Evolutionary conservation across 2,329 filamentous ascomycete species (phyloP).

Genomic region (Neonectria ditissima): DNA sequence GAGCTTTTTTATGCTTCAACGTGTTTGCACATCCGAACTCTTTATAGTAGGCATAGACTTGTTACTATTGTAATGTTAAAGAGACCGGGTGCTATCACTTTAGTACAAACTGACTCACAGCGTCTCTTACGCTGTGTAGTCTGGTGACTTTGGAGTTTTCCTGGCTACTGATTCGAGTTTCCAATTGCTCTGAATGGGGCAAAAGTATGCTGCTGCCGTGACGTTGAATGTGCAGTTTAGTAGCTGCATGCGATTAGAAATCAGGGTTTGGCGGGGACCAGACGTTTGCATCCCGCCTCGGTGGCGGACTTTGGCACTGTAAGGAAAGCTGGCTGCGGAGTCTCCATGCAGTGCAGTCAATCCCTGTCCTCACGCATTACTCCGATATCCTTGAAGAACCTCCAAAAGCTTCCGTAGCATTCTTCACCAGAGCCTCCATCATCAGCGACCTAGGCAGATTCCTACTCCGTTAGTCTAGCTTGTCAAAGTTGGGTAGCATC

Average conservation of each 20-base stretch:
- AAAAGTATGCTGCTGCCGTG: not conserved
- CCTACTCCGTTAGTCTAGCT: not conserved
- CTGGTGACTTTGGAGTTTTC: not conserved
- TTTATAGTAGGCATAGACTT: not conserved
- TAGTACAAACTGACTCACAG: not conserved
- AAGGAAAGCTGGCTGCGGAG: conserved; percentile 23
- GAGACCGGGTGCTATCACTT: too few species aligned
- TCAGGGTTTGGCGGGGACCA: conserved; percentile 1
- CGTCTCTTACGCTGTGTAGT: not conserved
- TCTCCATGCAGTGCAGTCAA: conserved; percentile 6
- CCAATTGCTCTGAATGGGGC: not conserved
- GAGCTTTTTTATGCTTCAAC: not conserved
- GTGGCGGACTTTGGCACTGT: conserved; percentile 26
- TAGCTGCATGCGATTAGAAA: conserved; percentile 18
- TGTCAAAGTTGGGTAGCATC: not conserved
- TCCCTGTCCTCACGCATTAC: not conserved
- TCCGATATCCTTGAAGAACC: not conserved
- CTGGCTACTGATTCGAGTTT: not conserved
- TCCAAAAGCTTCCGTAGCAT: not conserved
- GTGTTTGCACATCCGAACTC: not conserved
- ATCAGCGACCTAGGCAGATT: conserved; percentile 16
- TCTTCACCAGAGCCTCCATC: not conserved
- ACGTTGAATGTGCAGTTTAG: not conserved
- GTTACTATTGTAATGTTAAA: too few species aligned
- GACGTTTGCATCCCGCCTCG: not conserved